These are phyloP conservation scores for Monosporozyma siamensis DNA, from an alignment of 805 yeast genomes.

Conservation along the genomic window DNA sequence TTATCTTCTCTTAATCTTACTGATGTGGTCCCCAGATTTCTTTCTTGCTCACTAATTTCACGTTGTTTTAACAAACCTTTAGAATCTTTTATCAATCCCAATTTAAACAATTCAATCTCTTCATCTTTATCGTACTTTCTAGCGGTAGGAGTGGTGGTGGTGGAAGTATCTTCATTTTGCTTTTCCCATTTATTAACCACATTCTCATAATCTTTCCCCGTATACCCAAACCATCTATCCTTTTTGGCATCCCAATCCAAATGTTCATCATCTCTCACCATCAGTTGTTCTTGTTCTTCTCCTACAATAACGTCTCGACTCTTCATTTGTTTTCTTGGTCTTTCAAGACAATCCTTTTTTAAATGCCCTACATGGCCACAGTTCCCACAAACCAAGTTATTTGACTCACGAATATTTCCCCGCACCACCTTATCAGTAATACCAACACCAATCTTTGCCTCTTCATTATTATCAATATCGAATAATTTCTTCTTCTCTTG, in stretches of 20 bases:
- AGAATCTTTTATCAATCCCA: conserved; percentile 28
- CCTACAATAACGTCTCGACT: no score
- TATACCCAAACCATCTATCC: conserved; percentile 78
- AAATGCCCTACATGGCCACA: conserved; percentile 48
- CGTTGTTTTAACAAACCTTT: conserved; percentile 9
- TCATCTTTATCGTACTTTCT: conserved; percentile 36
- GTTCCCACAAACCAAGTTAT: conserved; percentile 36
- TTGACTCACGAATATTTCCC: not conserved
- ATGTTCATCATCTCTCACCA: conserved; percentile 15
- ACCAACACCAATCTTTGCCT: conserved; percentile 48
- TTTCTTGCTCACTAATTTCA: conserved; percentile 3
- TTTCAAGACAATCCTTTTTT: conserved; percentile 48
- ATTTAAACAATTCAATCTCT: conserved; percentile 34
- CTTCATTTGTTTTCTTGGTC: conserved; percentile 35
- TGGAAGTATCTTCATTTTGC: conserved; percentile 7
- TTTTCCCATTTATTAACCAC: conserved; percentile 38
- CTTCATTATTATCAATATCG: conserved; percentile 37
- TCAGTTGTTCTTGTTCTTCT: conserved; percentile 3
- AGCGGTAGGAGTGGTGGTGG: no score
- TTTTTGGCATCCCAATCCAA: conserved; percentile 56
- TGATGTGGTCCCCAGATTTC: conserved; percentile 17
- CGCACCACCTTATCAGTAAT: conserved; percentile 36
- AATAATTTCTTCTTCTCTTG: conserved; percentile 29
- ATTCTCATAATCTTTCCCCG: conserved; percentile 49
- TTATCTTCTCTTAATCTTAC: conserved; percentile 66